Conservation (phyloP, 306 rosid genomes). For the Rubus parviflorus region DNA sequence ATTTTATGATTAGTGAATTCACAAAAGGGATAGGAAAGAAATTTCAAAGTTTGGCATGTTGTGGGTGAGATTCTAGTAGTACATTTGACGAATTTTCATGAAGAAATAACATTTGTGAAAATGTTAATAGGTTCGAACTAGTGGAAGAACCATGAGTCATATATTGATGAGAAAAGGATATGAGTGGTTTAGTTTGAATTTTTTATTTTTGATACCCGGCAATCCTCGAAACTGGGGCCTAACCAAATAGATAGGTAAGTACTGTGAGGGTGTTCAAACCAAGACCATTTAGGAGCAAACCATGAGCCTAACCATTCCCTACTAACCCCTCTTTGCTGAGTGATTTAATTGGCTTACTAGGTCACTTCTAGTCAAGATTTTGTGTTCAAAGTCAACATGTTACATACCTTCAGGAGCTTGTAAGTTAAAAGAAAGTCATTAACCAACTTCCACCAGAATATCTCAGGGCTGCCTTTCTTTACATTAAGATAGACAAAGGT, state of each 20-base stretch:
- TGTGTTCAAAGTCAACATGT: background rate
- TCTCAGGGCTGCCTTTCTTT: background rate
- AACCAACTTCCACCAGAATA: background rate
- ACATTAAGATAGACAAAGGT: background rate
- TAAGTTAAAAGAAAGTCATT: background rate
- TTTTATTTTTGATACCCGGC: too few species aligned
- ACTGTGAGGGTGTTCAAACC: background rate
- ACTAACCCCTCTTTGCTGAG: background rate
- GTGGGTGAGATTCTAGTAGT: too few species aligned
- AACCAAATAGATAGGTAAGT: background rate
- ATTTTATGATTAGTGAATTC: background rate
- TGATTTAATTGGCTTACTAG: background rate
- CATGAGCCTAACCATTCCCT: background rate
- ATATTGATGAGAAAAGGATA: background rate
- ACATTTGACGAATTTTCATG: too few species aligned
- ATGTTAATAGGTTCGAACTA: background rate
- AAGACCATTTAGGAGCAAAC: background rate
- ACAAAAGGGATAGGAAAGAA: background rate
- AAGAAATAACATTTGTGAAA: background rate
- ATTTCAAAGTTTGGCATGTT: background rate
- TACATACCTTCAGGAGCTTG: background rate
- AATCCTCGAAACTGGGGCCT: too few species aligned
- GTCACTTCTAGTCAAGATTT: background rate
- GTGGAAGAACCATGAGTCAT: background rate
- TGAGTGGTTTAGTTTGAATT: background rate